Base-by-base conservation (phyloP, 768 basidiomycete genomes). In the Pisolithus microcarpus region DNA sequence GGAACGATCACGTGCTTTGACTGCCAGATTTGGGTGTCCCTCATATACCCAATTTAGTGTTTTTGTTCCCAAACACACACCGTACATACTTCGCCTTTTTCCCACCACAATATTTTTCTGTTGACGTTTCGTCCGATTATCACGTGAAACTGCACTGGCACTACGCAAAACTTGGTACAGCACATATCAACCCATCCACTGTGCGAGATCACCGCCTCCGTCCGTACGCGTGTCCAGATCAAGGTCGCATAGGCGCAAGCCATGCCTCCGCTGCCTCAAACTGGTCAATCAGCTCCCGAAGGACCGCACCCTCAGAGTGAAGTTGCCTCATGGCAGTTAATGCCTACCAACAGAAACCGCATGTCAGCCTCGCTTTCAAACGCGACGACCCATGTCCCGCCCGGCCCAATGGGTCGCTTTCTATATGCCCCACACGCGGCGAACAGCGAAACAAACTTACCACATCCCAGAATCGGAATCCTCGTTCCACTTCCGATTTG, bases 381-480 rank as follows among this genome's bases (percentile, higher is more conserved):
- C n/a, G 26, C 43, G 43, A 43, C 18, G 28, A 18, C 38, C 37
- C 19, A 23, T 19, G 50, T 39, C 48, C 23, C 42, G 43, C 49
- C 60, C 52, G 36, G 43, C 37, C 46, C 48, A 48, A 48, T 43
- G 31, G 31, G 28, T 28, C 28, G 28, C 9, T 4, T 7, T 28
- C 31, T 11, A 34, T 11, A 4, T n/a, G n/a, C n/a, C 31, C 31
- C 31, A n/a, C 43, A 44, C 16, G 9, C 23, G n/a, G 9, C n/a
- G 18, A 26, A 46, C 13, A 54, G 26, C 46, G 49, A 51, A 48
- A 52, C 43, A 40, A 36, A 81, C 92, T 72, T 64, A 96, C 94
- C 69, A 94, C 79, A 66, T 97, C 92, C 95, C 95, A 99, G 76
- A 98, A 99, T 62, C 95, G 77, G 76, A 99, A 97, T 6, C 95